Evolutionary conservation across 495 filamentous ascomycete species (phyloP).

Genomic region (Penicillium soppii): DNA sequence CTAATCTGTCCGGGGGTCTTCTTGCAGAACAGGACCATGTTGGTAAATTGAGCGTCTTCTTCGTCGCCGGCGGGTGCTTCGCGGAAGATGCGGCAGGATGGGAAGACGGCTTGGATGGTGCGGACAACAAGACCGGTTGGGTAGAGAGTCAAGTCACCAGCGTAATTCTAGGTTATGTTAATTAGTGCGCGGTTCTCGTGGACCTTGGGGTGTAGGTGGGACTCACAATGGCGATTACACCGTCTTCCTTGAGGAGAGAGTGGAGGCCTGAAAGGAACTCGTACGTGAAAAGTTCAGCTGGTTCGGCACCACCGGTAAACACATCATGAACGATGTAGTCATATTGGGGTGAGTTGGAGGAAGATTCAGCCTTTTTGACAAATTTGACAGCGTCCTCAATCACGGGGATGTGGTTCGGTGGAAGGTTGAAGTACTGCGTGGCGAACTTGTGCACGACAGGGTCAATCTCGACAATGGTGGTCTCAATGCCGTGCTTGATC

Average conservation of each 20-base stretch:
- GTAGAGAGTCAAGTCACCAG: conserved; percentile 79
- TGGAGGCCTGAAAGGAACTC: conserved; percentile 73
- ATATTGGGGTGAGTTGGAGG: conserved; percentile 52
- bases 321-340: conserved; percentile 97
- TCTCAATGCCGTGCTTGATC: conserved; percentile 83
- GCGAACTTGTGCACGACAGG: conserved; percentile 84
- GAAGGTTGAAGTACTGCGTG: conserved; percentile 76
- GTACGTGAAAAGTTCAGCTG: conserved; percentile 79
- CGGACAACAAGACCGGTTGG: conserved; percentile 68
- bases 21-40: conserved; percentile 73
- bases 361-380: conserved; percentile 52
- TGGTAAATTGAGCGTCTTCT: conserved; percentile 71
- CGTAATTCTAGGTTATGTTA: conserved; percentile 72
- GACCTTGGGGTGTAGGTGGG: neutral
- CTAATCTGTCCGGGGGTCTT: conserved; percentile 46
- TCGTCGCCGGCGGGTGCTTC: conserved; percentile 55
- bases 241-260: conserved; percentile 68
- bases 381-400: conserved; percentile 81
- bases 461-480: conserved; percentile 92
- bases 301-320: conserved; percentile 96
- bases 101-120: conserved; percentile 72
- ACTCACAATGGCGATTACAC: conserved; percentile 86
- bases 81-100: conserved; percentile 78
- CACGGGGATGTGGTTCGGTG: conserved; percentile 71
- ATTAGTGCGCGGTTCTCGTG: neutral